Percentiles rank a stretch among this genome's conserved stretches.
phyloP scores from a whole-genome alignment of 768 basidiomycete genomes.

The Amanita rimosa region DNA sequence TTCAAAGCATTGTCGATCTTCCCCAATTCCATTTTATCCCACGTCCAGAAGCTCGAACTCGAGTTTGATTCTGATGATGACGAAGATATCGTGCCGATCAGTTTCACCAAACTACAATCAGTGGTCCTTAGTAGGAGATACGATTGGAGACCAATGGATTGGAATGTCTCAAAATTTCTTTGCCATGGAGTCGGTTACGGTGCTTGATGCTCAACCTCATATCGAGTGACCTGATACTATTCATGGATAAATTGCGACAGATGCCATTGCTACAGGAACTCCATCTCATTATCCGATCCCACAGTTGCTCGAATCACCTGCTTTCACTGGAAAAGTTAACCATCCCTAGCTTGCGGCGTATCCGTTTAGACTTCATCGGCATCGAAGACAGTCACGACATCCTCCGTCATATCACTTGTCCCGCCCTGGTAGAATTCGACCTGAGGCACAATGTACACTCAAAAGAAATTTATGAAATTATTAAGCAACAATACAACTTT shows the following conservation, averaged over 20 bases:
- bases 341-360: not conserved
- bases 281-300: too few species aligned
- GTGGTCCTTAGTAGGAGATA: not conserved
- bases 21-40: not conserved
- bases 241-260: not conserved
- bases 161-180: not conserved
- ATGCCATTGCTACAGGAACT: not conserved
- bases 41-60: not conserved
- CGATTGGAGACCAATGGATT: not conserved
- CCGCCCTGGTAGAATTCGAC: not conserved
- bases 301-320: too few species aligned
- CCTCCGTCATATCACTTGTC: not conserved
- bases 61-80: accelerated
- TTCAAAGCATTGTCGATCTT: not conserved
- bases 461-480: not conserved
- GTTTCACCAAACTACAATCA: not conserved
- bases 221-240: too few species aligned
- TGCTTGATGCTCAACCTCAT: not conserved
- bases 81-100: not conserved
- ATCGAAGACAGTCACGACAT: not conserved
- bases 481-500: not conserved
- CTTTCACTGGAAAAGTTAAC: not conserved
- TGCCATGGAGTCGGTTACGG: not conserved
- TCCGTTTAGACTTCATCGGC: not conserved
- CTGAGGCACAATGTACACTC: too few species aligned